Evolutionary conservation across 176 grass and related monocot genomes (phyloP), one percentile per base, ranked within the genome.

Genomic region (Cymbopogon citratus): DNA sequence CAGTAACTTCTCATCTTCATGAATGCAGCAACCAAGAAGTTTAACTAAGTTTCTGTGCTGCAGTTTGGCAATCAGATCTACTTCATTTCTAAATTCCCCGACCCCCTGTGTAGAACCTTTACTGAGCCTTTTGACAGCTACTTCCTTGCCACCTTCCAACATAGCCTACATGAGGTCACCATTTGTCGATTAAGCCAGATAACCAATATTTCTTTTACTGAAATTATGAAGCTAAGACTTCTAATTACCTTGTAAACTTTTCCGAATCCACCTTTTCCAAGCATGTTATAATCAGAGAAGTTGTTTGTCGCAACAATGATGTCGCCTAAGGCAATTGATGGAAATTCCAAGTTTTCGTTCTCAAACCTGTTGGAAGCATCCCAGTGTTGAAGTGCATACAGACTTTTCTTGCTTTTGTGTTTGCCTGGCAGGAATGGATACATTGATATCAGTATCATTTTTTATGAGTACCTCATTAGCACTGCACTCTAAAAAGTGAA

Each of bases 261-360:
- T 56, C 87, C 89, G 10, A 88, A 93, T 8, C 88, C 88, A 16
- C 91, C 88, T 84, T 80, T 49, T 71, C 91, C 88, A 36, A 90
- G 86, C 63, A 90, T 29, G 40, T 90, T 88, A 18, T 1, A 10
- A 35, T 60, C 51, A 1, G 88, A 88, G 29, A 93, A 93, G 69
- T 88, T 84, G 49, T 86, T 65, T 18, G 91, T 93, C 36, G 91
- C 59, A 38, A 63, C 12, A 3, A 45, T 21, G 23, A 93, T 69
- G 10, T 78, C 77, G 60, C 90, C 63, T 6, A 87, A 89, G 19
- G 38, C 45, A 38, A 92, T 10, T 24, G 63, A 73, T 49, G 84
- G 52, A 29, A 83, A 49, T 64, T 89, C 79, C 29, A 68, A 0
- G 44, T 19, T 68, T 69, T 67, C 73, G 0, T 31, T 69, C 8